These are phyloP conservation scores for Neurospora sp. DNA, from an alignment of 495 filamentous ascomycete genomes.

Conservation along the genomic window DNA sequence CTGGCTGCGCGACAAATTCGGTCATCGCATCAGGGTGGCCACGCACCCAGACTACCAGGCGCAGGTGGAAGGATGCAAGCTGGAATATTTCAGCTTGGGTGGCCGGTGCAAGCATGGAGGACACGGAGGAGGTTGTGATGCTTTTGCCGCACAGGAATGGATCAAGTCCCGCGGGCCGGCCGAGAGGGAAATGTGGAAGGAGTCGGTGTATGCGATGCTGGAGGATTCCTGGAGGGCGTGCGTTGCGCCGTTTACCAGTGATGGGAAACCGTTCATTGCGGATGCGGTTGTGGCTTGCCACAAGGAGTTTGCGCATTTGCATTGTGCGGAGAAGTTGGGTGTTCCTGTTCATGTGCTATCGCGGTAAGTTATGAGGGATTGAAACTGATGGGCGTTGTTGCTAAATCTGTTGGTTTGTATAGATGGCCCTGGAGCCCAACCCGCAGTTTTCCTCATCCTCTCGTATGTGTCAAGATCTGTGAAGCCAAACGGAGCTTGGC, in stretches of 20 bases:
- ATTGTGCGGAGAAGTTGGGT: slow-evolving; percentile 48
- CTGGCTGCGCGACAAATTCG: slow-evolving; percentile 33
- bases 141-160: slow-evolving; percentile 36
- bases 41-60: slow-evolving; percentile 52
- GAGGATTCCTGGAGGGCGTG: slow-evolving; percentile 56
- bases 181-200: slow-evolving; percentile 38
- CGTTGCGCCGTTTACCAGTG: slow-evolving; percentile 35
- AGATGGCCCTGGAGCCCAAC: slow-evolving; percentile 2
- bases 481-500: slow-evolving; percentile 39
- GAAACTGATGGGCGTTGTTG: background rate
- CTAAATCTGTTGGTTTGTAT: background rate
- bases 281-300: slow-evolving; percentile 62
- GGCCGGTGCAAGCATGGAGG: background rate
- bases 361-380: slow-evolving; percentile 13
- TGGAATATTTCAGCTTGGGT: slow-evolving; percentile 55
- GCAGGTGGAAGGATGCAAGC: slow-evolving; percentile 42
- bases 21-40: slow-evolving; percentile 52
- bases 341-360: slow-evolving; percentile 51
- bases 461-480: slow-evolving; percentile 46
- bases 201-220: slow-evolving; percentile 48
- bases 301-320: slow-evolving; percentile 54
- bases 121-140: slow-evolving; percentile 36
- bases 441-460: slow-evolving; percentile 45
- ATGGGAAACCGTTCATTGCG: slow-evolving; percentile 47
- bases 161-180: slow-evolving; percentile 48